These are phyloP conservation scores for Candida railenensis DNA, from an alignment of 805 yeast genomes.

Conservation along the genomic window DNA sequence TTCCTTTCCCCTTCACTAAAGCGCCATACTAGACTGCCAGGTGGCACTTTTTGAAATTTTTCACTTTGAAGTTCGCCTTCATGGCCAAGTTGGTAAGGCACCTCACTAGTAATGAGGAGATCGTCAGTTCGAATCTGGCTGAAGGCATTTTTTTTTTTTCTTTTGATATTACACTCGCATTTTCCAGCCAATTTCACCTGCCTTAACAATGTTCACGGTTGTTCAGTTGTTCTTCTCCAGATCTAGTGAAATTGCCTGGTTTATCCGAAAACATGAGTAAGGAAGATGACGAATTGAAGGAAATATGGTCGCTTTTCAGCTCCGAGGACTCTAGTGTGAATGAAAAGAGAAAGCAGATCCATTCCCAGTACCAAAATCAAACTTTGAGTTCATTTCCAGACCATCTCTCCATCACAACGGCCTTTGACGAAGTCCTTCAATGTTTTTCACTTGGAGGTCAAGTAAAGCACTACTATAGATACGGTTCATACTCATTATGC, in stretches of 20 bases:
- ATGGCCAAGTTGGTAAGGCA: conserved; percentile 43
- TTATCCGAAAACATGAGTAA: background rate
- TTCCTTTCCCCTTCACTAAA: too few relatives aligned
- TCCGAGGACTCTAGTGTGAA: conserved; percentile 21
- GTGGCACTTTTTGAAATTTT: too few relatives aligned
- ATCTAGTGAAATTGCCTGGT: background rate
- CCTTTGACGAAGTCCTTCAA: conserved; percentile 79
- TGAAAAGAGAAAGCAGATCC: conserved; percentile 21
- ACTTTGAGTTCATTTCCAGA: conserved; percentile 27
- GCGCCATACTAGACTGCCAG: too few relatives aligned
- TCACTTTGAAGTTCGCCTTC: conserved; percentile 19
- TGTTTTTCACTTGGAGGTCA: conserved; percentile 94
- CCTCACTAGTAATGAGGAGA: conserved; percentile 43
- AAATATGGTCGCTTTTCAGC: conserved; percentile 30
- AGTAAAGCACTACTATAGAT: conserved; percentile 76
- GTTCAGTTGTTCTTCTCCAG: background rate
- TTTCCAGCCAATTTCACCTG: background rate
- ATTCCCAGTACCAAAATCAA: conserved; percentile 18
- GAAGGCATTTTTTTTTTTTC: conserved; percentile 23
- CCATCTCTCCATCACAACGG: conserved; percentile 53
- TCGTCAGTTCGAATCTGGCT: conserved; percentile 39
- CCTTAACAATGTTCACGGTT: background rate
- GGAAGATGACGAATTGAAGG: conserved; percentile 27
- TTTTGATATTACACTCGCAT: background rate
- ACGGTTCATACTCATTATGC: conserved; percentile 76